Evolutionary conservation across 2,329 filamentous ascomycete genomes (phyloP).

Genomic region (Neofusicoccum umdonicola): DNA sequence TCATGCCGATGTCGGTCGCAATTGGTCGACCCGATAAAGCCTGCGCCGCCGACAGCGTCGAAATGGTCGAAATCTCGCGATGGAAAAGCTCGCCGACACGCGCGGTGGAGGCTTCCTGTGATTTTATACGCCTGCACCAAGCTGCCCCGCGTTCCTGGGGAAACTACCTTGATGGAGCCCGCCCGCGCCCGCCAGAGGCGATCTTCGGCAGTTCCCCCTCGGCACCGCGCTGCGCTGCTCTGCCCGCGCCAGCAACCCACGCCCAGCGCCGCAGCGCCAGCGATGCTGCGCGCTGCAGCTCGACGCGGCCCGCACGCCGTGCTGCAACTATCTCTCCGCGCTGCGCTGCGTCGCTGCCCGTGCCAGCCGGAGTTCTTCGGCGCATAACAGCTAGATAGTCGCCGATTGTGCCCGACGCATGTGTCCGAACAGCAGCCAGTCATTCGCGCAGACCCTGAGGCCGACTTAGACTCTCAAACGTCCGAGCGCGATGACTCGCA

Average conservation of each 20-base stretch:
- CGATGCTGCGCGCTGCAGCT: neutral
- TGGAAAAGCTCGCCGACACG: neutral
- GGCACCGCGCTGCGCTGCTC: neutral
- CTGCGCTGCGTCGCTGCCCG: neutral
- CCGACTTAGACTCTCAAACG: neutral
- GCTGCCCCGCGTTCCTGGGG: constrained; percentile 18
- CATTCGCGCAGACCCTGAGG: neutral
- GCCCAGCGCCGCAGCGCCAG: neutral
- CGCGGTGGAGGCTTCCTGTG: neutral
- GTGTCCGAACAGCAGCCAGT: constrained; percentile 4
- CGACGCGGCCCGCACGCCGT: neutral
- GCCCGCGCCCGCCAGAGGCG: constrained; percentile 13
- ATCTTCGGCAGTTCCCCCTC: constrained; percentile 18
- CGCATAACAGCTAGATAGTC: neutral
- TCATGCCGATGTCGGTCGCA: constrained; percentile 14
- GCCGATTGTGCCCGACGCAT: constrained; percentile 4
- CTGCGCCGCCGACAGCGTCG: neutral
- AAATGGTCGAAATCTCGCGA: neutral
- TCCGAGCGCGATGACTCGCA: constrained; percentile 9
- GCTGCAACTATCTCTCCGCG: neutral
- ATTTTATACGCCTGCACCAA: constrained; percentile 9
- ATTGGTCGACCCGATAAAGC: neutral
- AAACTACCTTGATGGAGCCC: constrained; percentile 17
- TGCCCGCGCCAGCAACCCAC: neutral
- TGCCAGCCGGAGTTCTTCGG: neutral